Evolutionary conservation across 31 red algal species (phyloP).

Genomic region (Odonthalia washingtoniensis): DNA sequence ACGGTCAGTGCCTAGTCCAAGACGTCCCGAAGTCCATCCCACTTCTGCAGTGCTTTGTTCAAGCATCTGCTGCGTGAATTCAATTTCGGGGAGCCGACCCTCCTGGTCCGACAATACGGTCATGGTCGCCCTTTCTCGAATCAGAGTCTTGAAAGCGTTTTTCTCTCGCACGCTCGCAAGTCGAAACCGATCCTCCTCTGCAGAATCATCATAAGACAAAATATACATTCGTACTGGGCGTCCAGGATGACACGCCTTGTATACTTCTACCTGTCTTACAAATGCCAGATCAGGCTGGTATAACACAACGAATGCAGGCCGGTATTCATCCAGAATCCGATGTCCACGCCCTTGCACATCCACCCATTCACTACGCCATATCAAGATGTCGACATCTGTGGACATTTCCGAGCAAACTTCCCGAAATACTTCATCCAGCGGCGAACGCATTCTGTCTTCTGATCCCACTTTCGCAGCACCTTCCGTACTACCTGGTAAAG

Average conservation of each 20-base stretch:
- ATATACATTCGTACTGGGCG: constrained; percentile 81
- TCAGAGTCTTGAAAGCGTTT: constrained; percentile 82
- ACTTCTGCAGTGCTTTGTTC: neutral
- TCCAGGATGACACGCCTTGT: constrained; percentile 72
- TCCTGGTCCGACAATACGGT: constrained; percentile 75
- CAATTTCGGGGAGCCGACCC: constrained; percentile 54
- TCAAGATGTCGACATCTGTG: constrained; percentile 55
- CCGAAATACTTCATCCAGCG: constrained; percentile 44
- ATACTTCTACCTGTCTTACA: constrained; percentile 90
- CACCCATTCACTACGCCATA: constrained; percentile 73
- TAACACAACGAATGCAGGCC: constrained; percentile 83
- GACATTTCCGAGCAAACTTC: constrained; percentile 42
- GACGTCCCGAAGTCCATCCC: neutral
- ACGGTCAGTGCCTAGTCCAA: constrained; percentile 53
- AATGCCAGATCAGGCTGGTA: constrained; percentile 80
- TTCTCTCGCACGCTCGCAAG: constrained; percentile 52
- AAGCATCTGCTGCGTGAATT: constrained; percentile 52
- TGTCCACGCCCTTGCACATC: constrained; percentile 67
- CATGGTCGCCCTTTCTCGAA: constrained; percentile 88
- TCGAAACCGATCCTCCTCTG: constrained; percentile 75
- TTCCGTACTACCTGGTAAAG: neutral
- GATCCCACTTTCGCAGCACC: neutral
- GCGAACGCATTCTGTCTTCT: constrained; percentile 18
- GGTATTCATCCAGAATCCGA: constrained; percentile 73
- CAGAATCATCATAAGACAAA: constrained; percentile 69